Percentiles rank a stretch among this genome's conserved stretches.
Evolutionary conservation across 2,329 filamentous ascomycete genomes (phyloP).

Genomic region (Ophiostoma pallidulum): DNA sequence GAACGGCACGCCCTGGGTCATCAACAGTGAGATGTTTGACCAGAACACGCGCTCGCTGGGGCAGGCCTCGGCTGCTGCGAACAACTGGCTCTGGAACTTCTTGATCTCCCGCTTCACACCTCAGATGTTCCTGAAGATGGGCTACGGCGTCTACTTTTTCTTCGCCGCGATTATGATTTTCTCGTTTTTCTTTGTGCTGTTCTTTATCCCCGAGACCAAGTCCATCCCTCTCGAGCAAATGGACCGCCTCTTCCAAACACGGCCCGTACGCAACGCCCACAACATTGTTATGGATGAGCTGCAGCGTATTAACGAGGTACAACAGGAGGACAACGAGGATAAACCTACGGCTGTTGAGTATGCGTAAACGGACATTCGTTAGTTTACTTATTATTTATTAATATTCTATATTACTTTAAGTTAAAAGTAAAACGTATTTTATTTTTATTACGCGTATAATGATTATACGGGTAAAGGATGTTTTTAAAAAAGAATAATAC

Average conservation of each 20-base stretch:
- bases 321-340: background rate
- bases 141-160: conserved; percentile 61
- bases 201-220: conserved; percentile 58
- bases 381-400: background rate
- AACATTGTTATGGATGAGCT: conserved; percentile 35
- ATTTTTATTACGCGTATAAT: too few species aligned
- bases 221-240: conserved; percentile 55
- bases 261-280: conserved; percentile 37
- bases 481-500: too few species aligned
- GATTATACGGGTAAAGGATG: too few species aligned
- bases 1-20: conserved; percentile 68
- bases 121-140: conserved; percentile 50
- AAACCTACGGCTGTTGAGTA: background rate
- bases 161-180: conserved; percentile 54
- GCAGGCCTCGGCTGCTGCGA: conserved; percentile 61
- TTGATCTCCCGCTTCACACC: conserved; percentile 58
- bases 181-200: conserved; percentile 50
- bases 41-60: conserved; percentile 59
- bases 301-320: background rate
- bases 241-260: conserved; percentile 49
- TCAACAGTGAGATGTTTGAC: conserved; percentile 69
- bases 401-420: background rate
- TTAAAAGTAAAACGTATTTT: background rate
- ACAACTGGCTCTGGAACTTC: conserved; percentile 68
- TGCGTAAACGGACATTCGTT: background rate